These are phyloP conservation scores for Xylaria polymorpha DNA, from an alignment of 2,329 filamentous ascomycete species.

Conservation along the genomic window DNA sequence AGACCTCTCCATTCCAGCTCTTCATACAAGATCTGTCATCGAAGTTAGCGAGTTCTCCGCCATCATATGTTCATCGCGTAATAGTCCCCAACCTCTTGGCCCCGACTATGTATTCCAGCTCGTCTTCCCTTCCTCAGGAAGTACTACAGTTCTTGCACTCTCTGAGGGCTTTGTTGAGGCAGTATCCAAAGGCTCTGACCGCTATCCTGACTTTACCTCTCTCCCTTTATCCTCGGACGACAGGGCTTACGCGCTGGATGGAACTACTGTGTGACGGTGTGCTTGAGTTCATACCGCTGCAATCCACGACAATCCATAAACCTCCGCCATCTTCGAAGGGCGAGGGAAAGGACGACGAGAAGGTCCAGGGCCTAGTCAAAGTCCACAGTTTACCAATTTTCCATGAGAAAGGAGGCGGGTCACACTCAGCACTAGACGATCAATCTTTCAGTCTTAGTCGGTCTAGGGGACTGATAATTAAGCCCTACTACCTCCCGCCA, in stretches of 20 bases:
- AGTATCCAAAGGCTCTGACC: slow-evolving; percentile 72
- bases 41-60: slow-evolving; percentile 67
- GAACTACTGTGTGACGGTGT: slow-evolving; percentile 88
- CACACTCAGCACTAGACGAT: slow-evolving; percentile 79
- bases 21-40: slow-evolving; percentile 71
- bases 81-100: slow-evolving; percentile 88
- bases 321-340: slow-evolving; percentile 66
- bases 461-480: slow-evolving; percentile 82
- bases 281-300: slow-evolving; percentile 81
- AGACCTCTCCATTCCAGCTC: slow-evolving; percentile 67
- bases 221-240: slow-evolving; percentile 79
- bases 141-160: slow-evolving; percentile 85
- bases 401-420: slow-evolving; percentile 88
- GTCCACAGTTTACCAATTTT: slow-evolving; percentile 85
- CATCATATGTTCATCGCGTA: slow-evolving; percentile 78
- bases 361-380: slow-evolving; percentile 85
- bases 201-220: slow-evolving; percentile 82
- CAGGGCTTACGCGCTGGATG: slow-evolving; percentile 84
- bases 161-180: slow-evolving; percentile 78
- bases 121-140: slow-evolving; percentile 75
- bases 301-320: slow-evolving; percentile 64
- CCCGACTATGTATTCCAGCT: slow-evolving; percentile 82
- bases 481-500: slow-evolving; percentile 89
- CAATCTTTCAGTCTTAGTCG: slow-evolving; percentile 90
- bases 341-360: slow-evolving; percentile 70